Conservation (phyloP, 768 basidiomycete species). For the Mycena latifolia region DNA sequence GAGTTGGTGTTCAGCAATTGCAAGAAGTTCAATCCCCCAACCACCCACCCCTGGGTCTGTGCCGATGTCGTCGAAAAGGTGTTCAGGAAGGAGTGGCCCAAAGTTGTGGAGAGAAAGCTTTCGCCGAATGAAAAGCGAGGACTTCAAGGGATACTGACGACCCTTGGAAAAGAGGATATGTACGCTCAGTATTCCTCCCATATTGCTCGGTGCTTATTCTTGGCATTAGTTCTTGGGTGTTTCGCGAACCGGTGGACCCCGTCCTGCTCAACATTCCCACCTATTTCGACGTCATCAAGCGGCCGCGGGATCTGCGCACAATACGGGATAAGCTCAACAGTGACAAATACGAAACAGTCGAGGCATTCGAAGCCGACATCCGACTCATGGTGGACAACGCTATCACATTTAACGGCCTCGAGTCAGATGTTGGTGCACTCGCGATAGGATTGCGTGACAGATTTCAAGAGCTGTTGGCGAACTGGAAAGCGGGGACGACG, state of each 20-base stretch:
- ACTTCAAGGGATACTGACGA: slow-evolving; percentile 76
- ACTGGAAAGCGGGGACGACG: slow-evolving; percentile 58
- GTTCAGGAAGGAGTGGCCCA: slow-evolving; percentile 91
- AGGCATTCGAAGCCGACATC: slow-evolving; percentile 87
- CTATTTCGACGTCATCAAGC: slow-evolving; percentile 90
- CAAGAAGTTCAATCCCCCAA: slow-evolving; percentile 90
- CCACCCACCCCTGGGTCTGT: slow-evolving; percentile 78
- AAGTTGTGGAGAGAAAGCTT: slow-evolving; percentile 78
- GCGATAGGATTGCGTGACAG: slow-evolving; percentile 64
- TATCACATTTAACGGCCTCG: slow-evolving; percentile 86
- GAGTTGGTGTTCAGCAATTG: slow-evolving; percentile 92
- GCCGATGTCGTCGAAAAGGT: slow-evolving; percentile 80
- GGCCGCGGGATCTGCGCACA: slow-evolving; percentile 88
- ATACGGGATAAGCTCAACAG: slow-evolving; percentile 85
- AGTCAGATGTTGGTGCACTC: slow-evolving; percentile 82
- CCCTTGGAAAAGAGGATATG: slow-evolving; percentile 77
- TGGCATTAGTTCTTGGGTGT: slow-evolving; percentile 73
- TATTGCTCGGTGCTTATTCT: not conserved
- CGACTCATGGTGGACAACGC: slow-evolving; percentile 92
- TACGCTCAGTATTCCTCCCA: slow-evolving; percentile 48
- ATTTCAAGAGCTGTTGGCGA: slow-evolving; percentile 64
- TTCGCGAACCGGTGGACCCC: slow-evolving; percentile 92
- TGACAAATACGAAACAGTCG: slow-evolving; percentile 85
- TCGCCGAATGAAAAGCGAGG: slow-evolving; percentile 85
- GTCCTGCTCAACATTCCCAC: slow-evolving; percentile 84